Percentiles rank a stretch among this genome's conserved stretches.
These are phyloP conservation scores for Nidularia pulvinata DNA, from an alignment of 768 basidiomycete genomes.

Conservation along the genomic window DNA sequence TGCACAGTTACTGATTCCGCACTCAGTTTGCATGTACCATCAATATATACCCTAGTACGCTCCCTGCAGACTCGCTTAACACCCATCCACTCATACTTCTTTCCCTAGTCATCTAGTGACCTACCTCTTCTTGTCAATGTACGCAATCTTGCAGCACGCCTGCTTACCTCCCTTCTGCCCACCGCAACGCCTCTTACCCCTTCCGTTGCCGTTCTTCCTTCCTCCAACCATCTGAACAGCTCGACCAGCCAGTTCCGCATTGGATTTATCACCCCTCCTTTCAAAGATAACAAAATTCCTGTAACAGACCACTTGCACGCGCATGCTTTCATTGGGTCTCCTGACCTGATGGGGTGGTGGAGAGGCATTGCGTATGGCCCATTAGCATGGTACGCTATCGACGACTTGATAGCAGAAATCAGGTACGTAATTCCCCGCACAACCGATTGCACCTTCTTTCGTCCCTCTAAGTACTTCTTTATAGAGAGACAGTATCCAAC, in stretches of 20 bases:
- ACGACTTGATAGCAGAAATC: constrained; percentile 82
- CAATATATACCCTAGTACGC: constrained; percentile 70
- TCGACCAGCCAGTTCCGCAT: constrained; percentile 49
- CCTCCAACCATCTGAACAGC: constrained; percentile 20
- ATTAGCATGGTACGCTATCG: constrained; percentile 74
- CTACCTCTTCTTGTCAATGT: constrained; percentile 69
- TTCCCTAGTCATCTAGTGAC: constrained; percentile 66
- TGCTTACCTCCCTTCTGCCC: constrained; percentile 48
- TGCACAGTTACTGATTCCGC: constrained; percentile 6
- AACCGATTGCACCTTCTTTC: constrained; percentile 2
- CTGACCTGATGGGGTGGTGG: constrained; percentile 75
- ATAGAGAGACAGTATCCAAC: constrained; percentile 80
- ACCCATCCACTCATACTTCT: background rate
- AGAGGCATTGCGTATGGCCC: constrained; percentile 65
- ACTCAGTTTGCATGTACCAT: constrained; percentile 73
- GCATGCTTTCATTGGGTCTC: constrained; percentile 68
- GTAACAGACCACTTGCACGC: constrained; percentile 80
- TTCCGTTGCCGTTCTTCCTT: constrained; percentile 24
- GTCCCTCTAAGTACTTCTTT: constrained; percentile 5
- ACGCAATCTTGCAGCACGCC: constrained; percentile 53
- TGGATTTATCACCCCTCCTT: constrained; percentile 80
- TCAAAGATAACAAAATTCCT: constrained; percentile 77
- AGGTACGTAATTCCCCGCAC: constrained; percentile 41
- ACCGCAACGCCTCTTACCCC: constrained; percentile 32
- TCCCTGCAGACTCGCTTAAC: background rate